phyloP scores from a whole-genome alignment of 306 rosid genomes.

The Vicia villosa region DNA sequence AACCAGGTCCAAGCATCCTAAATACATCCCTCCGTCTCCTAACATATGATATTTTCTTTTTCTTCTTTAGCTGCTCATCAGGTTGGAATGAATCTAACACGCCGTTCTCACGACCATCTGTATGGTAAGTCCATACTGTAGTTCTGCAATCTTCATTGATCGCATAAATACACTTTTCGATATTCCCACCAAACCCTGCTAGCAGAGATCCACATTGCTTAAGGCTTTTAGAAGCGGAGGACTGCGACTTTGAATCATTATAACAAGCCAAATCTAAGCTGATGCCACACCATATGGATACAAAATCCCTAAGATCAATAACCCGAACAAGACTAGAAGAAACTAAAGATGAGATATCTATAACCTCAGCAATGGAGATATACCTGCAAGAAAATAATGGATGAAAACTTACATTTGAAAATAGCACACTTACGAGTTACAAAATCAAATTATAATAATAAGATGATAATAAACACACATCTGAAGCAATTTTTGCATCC shows the following conservation, averaged over 20 bases:
- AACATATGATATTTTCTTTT: constrained; percentile 67
- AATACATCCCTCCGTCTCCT: constrained; percentile 64
- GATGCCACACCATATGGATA: constrained; percentile 68
- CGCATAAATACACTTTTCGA: constrained; percentile 64
- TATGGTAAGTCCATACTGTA: constrained; percentile 84
- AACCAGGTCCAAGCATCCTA: constrained; percentile 72
- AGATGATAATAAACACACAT: not conserved
- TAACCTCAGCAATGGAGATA: constrained; percentile 73
- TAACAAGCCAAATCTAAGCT: constrained; percentile 56
- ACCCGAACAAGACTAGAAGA: constrained; percentile 59
- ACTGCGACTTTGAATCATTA: constrained; percentile 38
- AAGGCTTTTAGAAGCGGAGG: constrained; percentile 48
- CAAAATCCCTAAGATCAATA: constrained; percentile 77
- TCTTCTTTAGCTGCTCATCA: constrained; percentile 69
- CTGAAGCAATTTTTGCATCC: not conserved
- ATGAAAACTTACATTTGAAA: constrained; percentile 1
- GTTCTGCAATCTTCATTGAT: constrained; percentile 76
- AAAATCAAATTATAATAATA: no score
- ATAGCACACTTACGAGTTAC: not conserved
- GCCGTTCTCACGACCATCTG: constrained; percentile 60
- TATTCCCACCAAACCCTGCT: constrained; percentile 55
- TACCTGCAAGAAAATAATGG: constrained; percentile 53
- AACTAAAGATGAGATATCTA: constrained; percentile 67
- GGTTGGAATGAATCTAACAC: constrained; percentile 80
- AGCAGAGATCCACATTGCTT: constrained; percentile 67